Percentiles rank a stretch among this genome's conserved stretches.
These are phyloP conservation scores for Trametes villosa DNA, from an alignment of 768 basidiomycete genomes.

Conservation along the genomic window DNA sequence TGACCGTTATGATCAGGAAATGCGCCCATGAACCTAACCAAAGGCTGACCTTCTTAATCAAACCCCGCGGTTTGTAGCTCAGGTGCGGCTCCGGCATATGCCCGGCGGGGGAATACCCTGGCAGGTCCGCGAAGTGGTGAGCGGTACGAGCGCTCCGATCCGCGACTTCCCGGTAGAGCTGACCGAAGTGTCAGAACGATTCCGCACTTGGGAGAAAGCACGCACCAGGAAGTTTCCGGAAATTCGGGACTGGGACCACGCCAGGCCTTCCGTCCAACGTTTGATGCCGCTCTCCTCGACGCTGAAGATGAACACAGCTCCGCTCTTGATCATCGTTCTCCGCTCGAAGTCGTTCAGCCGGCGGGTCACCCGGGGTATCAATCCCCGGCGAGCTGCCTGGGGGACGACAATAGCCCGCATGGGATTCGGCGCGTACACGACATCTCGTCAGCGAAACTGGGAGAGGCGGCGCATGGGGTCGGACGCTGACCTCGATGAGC, in stretches of 20 bases:
- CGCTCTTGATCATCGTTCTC: constrained; percentile 51
- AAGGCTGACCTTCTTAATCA: constrained; percentile 75
- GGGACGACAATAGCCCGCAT: constrained; percentile 2
- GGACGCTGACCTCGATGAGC: constrained; percentile 50
- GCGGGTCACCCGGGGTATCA: constrained; percentile 82
- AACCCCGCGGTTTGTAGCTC: constrained; percentile 50
- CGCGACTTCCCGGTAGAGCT: constrained; percentile 86
- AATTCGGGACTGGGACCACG: constrained; percentile 86
- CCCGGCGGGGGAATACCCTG: constrained; percentile 18
- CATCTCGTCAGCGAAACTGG: constrained; percentile 1
- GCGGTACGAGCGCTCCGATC: constrained; percentile 62
- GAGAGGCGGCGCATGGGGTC: neutral
- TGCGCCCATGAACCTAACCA: constrained; percentile 5
- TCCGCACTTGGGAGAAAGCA: constrained; percentile 5
- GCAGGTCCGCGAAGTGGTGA: constrained; percentile 22
- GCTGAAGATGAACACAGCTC: constrained; percentile 86
- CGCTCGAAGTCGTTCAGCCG: constrained; percentile 84
- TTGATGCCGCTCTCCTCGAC: constrained; percentile 90
- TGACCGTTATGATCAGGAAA: constrained; percentile 1
- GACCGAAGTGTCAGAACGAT: constrained; percentile 10
- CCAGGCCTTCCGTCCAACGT: constrained; percentile 78
- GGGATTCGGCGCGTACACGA: neutral
- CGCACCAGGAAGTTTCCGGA: constrained; percentile 83
- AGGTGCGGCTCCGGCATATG: constrained; percentile 27
- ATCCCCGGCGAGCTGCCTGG: constrained; percentile 77